Percentiles rank a stretch among this genome's conserved stretches.
These are phyloP conservation scores for Botrytis fabae DNA, from an alignment of 2,329 filamentous ascomycete species.

Conservation along the genomic window DNA sequence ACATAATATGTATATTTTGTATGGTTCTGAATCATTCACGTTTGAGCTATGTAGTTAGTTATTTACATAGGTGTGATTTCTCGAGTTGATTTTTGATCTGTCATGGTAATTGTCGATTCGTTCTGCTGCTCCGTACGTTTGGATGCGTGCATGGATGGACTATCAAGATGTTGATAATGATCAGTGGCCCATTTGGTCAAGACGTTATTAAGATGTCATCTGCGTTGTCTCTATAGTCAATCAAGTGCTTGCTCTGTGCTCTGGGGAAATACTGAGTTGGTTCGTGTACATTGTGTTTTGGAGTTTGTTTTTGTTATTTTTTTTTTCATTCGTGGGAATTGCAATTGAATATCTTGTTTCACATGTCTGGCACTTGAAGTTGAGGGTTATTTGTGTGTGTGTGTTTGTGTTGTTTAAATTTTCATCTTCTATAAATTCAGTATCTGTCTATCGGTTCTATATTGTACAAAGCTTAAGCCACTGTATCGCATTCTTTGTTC, in stretches of 20 bases:
- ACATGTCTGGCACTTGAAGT: neutral
- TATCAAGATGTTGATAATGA: neutral
- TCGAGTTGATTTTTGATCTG: too few species aligned
- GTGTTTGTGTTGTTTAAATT: neutral
- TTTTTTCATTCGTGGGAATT: too few species aligned
- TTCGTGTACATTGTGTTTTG: neutral
- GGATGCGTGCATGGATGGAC: too few species aligned
- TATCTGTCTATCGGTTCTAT: neutral
- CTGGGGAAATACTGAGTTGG: neutral
- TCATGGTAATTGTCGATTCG: too few species aligned
- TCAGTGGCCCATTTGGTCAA: neutral
- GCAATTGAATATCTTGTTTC: neutral
- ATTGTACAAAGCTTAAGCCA: neutral
- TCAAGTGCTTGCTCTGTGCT: neutral
- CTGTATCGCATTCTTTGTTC: neutral
- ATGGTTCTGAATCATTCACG: too few species aligned
- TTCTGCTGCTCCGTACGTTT: too few species aligned
- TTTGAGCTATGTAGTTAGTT: too few species aligned
- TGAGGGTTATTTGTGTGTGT: neutral
- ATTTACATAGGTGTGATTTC: too few species aligned
- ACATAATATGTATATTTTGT: too few species aligned
- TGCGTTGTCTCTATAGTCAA: neutral
- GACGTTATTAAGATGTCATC: fast-evolving
- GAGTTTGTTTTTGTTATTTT: too few species aligned
- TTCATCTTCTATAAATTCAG: neutral